Percentiles rank a stretch among this genome's conserved stretches.
Evolutionary conservation across 2,329 filamentous ascomycete species (phyloP).

Genomic region (Arachnomyces sp.): DNA sequence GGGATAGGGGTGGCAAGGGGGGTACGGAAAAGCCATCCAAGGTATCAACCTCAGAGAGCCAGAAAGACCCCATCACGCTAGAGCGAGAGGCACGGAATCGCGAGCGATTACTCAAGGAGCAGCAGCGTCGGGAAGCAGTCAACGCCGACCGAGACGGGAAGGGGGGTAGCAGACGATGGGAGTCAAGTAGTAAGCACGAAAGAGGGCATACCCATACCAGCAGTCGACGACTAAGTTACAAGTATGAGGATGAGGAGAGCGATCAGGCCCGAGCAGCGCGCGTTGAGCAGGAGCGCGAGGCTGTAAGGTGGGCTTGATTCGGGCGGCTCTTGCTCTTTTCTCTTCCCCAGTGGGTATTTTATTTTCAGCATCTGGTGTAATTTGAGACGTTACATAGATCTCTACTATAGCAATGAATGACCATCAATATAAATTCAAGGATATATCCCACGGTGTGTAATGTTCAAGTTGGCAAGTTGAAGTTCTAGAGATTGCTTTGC

Average conservation of each 20-base stretch:
- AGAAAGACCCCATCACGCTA: conserved; percentile 64
- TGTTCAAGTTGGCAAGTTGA: no score
- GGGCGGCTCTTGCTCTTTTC: not conserved
- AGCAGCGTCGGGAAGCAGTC: conserved; percentile 53
- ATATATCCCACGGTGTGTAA: no score
- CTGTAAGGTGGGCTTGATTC: conserved; percentile 22
- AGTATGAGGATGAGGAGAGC: conserved; percentile 41
- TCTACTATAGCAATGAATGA: no score
- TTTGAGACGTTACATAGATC: no score
- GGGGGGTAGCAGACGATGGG: conserved; percentile 24
- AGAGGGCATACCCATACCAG: conserved; percentile 26
- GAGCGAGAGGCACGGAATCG: conserved; percentile 60
- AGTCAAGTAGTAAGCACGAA: conserved; percentile 22
- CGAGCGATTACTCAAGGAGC: conserved; percentile 57
- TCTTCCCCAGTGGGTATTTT: no score
- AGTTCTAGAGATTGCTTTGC: no score
- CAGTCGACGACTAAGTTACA: conserved; percentile 31
- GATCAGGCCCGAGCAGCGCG: conserved; percentile 27
- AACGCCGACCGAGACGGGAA: conserved; percentile 23
- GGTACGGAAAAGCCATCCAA: conserved; percentile 15
- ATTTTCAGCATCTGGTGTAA: no score
- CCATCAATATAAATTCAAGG: no score
- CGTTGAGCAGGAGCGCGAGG: conserved; percentile 34
- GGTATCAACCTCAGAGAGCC: conserved; percentile 20
- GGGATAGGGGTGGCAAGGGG: conserved; percentile 17